Conservation (phyloP, 2,329 filamentous ascomycete genomes). For the Malbranchea cinnamomea region DNA sequence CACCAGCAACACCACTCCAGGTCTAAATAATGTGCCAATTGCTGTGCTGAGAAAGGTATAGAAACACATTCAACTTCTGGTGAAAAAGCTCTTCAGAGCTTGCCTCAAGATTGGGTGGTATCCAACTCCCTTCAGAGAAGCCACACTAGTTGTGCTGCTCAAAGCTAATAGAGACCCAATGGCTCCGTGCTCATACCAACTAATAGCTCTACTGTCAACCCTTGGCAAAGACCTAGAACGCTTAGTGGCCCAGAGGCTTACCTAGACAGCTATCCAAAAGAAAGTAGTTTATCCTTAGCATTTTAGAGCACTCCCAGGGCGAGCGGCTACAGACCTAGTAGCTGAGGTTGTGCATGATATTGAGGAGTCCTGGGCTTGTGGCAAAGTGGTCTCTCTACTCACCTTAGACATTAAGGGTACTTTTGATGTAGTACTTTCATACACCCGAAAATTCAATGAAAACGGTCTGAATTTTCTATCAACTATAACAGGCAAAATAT, state of each 20-base stretch:
- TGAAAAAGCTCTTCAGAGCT: slow-evolving; percentile 9
- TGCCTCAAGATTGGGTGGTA: slow-evolving; percentile 11
- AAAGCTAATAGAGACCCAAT: slow-evolving; percentile 13
- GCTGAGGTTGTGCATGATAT: slow-evolving; percentile 3
- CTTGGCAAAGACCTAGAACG: slow-evolving; percentile 17
- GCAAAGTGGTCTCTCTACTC: slow-evolving; percentile 2
- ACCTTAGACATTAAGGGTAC: slow-evolving; percentile 6
- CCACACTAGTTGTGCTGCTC: slow-evolving; percentile 14
- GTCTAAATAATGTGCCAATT: neutral
- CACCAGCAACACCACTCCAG: neutral
- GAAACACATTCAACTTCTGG: neutral
- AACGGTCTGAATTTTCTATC: no score
- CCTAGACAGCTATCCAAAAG: slow-evolving; percentile 11
- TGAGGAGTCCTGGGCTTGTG: neutral
- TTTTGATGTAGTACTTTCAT: slow-evolving; percentile 7
- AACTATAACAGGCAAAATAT: no score
- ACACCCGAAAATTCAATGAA: no score
- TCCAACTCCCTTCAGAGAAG: slow-evolving; percentile 11
- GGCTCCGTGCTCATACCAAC: slow-evolving; percentile 11
- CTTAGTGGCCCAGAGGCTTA: slow-evolving; percentile 12
- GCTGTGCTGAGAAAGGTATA: neutral
- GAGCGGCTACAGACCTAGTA: slow-evolving; percentile 3
- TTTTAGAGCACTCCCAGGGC: slow-evolving; percentile 11
- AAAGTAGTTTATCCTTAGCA: slow-evolving; percentile 11
- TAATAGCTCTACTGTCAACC: slow-evolving; percentile 15